Conservation (phyloP, 345 rosid genomes). For the Punica granatum region DNA sequence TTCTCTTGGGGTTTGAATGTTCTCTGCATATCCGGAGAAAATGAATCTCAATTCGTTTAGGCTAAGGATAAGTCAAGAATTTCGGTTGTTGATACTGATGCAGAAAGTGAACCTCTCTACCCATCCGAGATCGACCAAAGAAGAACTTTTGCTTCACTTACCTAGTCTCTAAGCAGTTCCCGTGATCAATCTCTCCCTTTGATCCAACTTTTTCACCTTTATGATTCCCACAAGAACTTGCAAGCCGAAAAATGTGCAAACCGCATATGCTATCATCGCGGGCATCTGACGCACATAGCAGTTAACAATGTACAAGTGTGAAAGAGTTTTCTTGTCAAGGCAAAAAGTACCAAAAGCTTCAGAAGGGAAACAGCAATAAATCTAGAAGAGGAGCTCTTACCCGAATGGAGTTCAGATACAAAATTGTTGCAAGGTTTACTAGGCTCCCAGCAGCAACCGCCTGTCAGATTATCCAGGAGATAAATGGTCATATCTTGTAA, state of each 20-base stretch:
- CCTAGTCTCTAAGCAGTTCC: slow-evolving; percentile 70
- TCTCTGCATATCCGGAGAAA: not conserved
- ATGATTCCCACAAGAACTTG: slow-evolving; percentile 76
- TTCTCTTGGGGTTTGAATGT: not conserved
- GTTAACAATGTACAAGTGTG: slow-evolving; percentile 2
- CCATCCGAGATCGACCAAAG: not conserved
- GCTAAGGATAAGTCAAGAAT: not conserved
- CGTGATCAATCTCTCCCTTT: slow-evolving; percentile 74
- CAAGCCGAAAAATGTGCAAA: slow-evolving; percentile 71
- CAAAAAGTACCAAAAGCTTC: not conserved
- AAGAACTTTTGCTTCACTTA: slow-evolving; percentile 13
- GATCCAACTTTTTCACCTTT: slow-evolving; percentile 75
- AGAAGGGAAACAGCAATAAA: not conserved
- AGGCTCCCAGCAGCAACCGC: slow-evolving; percentile 95
- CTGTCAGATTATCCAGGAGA: slow-evolving; percentile 35
- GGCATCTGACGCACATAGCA: slow-evolving; percentile 47
- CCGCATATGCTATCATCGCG: slow-evolving; percentile 48
- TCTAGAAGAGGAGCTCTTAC: slow-evolving; percentile 37
- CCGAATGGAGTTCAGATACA: slow-evolving; percentile 75
- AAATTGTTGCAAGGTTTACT: slow-evolving; percentile 82
- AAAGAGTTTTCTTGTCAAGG: not conserved
- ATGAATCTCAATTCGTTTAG: not conserved
- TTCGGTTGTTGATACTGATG: not conserved
- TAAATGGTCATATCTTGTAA: not conserved
- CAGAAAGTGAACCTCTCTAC: not conserved